Evolutionary conservation across 2,329 filamentous ascomycete species (phyloP), one percentile per base, ranked within the genome.

Genomic region (Cladosporium cucumerinum): DNA sequence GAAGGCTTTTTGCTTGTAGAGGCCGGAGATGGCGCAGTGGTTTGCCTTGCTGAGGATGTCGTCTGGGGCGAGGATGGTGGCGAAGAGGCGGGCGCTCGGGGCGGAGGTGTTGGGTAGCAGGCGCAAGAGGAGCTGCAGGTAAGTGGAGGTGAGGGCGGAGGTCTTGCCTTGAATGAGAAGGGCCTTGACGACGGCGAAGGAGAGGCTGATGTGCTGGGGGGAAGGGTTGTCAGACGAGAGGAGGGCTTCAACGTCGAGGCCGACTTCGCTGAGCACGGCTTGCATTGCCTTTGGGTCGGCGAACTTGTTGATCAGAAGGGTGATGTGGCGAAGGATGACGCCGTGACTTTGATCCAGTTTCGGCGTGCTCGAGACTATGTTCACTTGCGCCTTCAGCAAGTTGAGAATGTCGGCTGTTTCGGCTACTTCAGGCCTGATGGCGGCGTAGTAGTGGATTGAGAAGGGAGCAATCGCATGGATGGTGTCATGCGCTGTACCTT

Each of bases 1-100:
- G 76, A 90, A 89, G 48, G 85, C 81, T 66, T 85, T 86, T 70
- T 90, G 87, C 71, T 87, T 88, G 68, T 85, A 83, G 2, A 90
- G 79, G 3, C 86, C 80, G 3, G 87, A 84, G 43, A 89, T 83
- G 21, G 82, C 81, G 66, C 86, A 88, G 67, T 86, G 83, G 69
- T 89, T 89, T 43, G 81, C 76, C 66, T 85, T 82, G 14, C 81
- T 86, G 39, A 90, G 76, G 25, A 89, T 78, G 67, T 88, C 85
- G 68, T 89, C 86, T 2, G 85, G 81, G 28, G 84, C 79, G 5
- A 89, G 80, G 3, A 90, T 80, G 10, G 84, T 83, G 16, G 81
- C 76, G 70, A 90, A 89, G 28, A 84, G 82, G 57, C 82, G 81
- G 1, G 87, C 84, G 39, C 85, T 80, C 14, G 77, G 79, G 48